phyloP scores from a whole-genome alignment of 1,284 basidiomycete genomes.

The Ganoderma sinense region DNA sequence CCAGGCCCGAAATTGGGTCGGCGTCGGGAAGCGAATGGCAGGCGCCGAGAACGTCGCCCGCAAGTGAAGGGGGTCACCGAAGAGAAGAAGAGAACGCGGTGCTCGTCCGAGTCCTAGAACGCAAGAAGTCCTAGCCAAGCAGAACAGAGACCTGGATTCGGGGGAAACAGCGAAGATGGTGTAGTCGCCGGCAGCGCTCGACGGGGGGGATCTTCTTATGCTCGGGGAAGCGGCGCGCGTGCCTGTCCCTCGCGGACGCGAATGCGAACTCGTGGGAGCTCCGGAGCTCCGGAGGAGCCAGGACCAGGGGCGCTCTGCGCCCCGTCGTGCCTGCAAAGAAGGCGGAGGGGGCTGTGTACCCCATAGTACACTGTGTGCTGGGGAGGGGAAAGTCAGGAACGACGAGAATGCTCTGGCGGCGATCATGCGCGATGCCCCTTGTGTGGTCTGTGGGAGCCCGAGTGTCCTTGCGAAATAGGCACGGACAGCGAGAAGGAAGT shows the following conservation, averaged over 20 bases:
- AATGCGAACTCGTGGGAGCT: constrained; percentile 68
- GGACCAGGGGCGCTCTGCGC: constrained; percentile 63
- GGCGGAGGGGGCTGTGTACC: constrained; percentile 73
- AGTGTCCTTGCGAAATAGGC: constrained; percentile 52
- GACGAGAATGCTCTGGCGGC: constrained; percentile 72
- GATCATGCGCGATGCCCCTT: constrained; percentile 21
- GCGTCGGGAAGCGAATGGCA: too few relatives aligned
- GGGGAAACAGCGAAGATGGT: too few relatives aligned
- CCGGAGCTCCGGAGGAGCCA: constrained; percentile 74
- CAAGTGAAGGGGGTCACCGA: constrained; percentile 49
- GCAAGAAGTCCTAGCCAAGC: too few relatives aligned
- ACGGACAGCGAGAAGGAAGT: constrained; percentile 62
- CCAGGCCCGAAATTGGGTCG: too few relatives aligned
- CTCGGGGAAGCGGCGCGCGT: too few relatives aligned
- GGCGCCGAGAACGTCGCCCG: too few relatives aligned
- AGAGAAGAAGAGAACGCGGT: constrained; percentile 75
- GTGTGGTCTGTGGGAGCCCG: constrained; percentile 57
- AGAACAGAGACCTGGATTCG: too few relatives aligned
- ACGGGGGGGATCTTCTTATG: too few relatives aligned
- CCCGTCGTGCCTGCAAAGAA: constrained; percentile 69
- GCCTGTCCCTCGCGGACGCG: constrained; percentile 47
- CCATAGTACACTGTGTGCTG: constrained; percentile 53
- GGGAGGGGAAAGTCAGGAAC: constrained; percentile 74
- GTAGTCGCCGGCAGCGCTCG: too few relatives aligned
- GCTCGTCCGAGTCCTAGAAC: constrained; percentile 68